These are phyloP conservation scores for Penicillium sp. DNA, from an alignment of 2,329 filamentous ascomycete species.

Conservation along the genomic window DNA sequence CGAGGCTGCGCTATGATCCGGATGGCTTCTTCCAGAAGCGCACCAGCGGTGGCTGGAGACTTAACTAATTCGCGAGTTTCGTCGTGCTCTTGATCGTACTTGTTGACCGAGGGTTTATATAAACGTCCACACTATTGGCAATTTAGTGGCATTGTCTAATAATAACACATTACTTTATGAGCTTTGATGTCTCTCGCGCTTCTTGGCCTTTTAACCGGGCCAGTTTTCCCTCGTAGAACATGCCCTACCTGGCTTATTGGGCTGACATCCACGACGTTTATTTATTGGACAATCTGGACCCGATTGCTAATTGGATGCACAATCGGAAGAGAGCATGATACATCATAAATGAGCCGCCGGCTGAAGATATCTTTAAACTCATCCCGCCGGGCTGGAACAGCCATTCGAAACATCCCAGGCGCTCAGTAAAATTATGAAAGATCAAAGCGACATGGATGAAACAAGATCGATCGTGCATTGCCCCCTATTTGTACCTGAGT, in stretches of 20 bases:
- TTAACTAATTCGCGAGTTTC: conserved; percentile 12
- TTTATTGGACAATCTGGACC: neutral
- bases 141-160: neutral
- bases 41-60: conserved; percentile 44
- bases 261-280: neutral
- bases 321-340: neutral
- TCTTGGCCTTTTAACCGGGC: no score
- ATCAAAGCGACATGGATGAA: conserved; percentile 12
- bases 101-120: neutral
- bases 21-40: conserved; percentile 42
- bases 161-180: neutral
- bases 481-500: neutral
- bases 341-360: neutral
- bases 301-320: no score
- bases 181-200: no score
- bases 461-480: conserved; percentile 16
- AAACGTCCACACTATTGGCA: neutral
- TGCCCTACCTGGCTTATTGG: no score
- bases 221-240: no score
- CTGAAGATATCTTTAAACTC: neutral
- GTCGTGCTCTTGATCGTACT: neutral
- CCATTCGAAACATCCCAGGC: neutral
- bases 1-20: conserved; percentile 43
- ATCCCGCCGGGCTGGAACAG: neutral
- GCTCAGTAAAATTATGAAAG: neutral